These are phyloP conservation scores for Gloeopeniophorella convolvens DNA, from an alignment of 768 basidiomycete species.

Conservation along the genomic window DNA sequence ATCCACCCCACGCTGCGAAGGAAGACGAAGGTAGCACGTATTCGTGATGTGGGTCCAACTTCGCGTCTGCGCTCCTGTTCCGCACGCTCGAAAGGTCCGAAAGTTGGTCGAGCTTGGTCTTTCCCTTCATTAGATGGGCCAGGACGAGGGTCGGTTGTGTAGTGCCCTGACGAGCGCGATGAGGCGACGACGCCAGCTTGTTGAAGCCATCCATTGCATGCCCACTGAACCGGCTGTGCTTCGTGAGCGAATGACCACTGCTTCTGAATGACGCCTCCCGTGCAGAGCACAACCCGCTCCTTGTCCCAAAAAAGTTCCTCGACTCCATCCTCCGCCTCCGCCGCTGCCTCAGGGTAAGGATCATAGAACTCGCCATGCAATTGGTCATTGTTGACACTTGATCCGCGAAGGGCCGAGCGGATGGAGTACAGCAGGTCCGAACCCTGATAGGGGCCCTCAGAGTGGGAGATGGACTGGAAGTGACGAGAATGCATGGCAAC, in stretches of 20 bases:
- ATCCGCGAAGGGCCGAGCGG: constrained; percentile 51
- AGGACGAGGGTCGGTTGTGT: constrained; percentile 25
- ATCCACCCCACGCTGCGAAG: constrained; percentile 68
- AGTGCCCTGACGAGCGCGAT: constrained; percentile 24
- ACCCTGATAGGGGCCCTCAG: constrained; percentile 18
- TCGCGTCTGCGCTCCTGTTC: constrained; percentile 33
- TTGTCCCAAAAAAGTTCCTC: constrained; percentile 69
- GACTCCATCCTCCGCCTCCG: constrained; percentile 31
- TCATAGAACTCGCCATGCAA: constrained; percentile 7
- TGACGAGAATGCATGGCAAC: constrained; percentile 13
- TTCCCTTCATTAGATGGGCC: constrained; percentile 23
- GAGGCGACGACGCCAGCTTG: constrained; percentile 35
- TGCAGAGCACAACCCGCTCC: constrained; percentile 53
- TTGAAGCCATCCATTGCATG: constrained; percentile 70
- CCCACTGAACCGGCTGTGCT: constrained; percentile 68
- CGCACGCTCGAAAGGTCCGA: constrained; percentile 35
- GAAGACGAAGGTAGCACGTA: constrained; percentile 70
- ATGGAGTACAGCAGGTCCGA: constrained; percentile 51
- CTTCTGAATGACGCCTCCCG: constrained; percentile 61
- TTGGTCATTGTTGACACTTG: constrained; percentile 3
- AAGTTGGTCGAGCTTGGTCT: constrained; percentile 28
- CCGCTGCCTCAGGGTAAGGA: neutral
- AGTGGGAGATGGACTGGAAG: constrained; percentile 3
- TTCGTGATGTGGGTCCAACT: constrained; percentile 34
- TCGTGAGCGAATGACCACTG: constrained; percentile 74